Base-by-base conservation (phyloP, 495 filamentous ascomycete species). In the Melanomma pulvis-pyrius region DNA sequence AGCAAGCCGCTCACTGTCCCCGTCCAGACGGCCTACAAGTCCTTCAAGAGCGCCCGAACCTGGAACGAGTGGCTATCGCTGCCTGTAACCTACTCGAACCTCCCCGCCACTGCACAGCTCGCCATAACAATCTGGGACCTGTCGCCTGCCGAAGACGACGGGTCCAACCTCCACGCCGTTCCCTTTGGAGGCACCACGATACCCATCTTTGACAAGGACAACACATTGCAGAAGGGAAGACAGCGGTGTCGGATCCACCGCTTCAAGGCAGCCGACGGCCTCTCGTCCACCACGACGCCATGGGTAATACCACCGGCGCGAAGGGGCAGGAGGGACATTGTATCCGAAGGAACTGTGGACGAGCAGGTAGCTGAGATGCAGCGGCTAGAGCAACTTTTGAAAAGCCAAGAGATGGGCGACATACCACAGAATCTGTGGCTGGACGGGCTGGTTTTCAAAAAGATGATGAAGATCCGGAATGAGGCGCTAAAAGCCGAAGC, bases 51-150 rank as follows among this genome's bases (percentile, higher is more conserved):
- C 25, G 83, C 86, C 55, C 86, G 96, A 71, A 83, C 79, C 72
- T 99, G 94, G 94, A 93, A 93, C 74, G 94, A 99, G 79, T 99
- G 96, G 96, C 84, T 99, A 28, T 86, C 86, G 12, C 77, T 99
- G 50, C 93, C 96, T 13, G 85, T 96, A 71, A 83, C 82, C 1
- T 92, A 97, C 68, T 87, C 90, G 49, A 87, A 88, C 52, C 83
- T 93, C 2, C 92, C 93, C 22, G 78, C 89, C 28, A 88, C 87
- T 62, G 84, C 92, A 1, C 90, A 92, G 71, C 82, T 99, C 29
- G 94, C 96, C 12, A 90, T 99, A 49, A 99, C 94, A 12, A 78
- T 97, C 58, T 97, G 94, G 96, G 94, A 99, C 72, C 75, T 98
- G 24, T 94, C 91, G 6, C 92, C 93, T 3, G 84, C 87, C 21